Conservation (phyloP, 495 filamentous ascomycete species). For the Penicillium ochrochloron region DNA sequence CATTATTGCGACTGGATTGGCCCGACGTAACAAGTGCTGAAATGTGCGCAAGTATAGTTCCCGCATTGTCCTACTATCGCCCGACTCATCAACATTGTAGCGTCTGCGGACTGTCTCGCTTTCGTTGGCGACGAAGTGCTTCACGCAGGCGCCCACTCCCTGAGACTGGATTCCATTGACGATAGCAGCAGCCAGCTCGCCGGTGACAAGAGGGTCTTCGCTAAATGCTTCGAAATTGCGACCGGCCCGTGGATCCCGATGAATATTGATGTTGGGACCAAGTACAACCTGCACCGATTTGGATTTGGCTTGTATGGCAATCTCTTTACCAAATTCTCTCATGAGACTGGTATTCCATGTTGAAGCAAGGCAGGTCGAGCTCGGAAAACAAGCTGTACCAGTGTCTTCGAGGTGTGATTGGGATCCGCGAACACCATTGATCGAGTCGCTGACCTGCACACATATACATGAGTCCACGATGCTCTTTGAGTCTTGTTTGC, state of each 20-base stretch:
- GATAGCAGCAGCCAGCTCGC: slow-evolving; percentile 59
- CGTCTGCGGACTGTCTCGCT: slow-evolving; percentile 53
- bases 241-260: neutral
- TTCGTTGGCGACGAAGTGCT: slow-evolving; percentile 72
- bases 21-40: slow-evolving; percentile 60
- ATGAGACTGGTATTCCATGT: neutral
- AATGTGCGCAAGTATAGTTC: slow-evolving; percentile 71
- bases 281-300: neutral
- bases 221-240: slow-evolving; percentile 68
- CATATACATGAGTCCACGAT: neutral
- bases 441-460: neutral
- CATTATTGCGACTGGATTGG: slow-evolving; percentile 6
- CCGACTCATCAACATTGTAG: neutral
- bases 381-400: neutral
- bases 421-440: neutral
- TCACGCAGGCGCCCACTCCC: slow-evolving; percentile 64
- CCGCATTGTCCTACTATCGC: slow-evolving; percentile 3
- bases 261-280: neutral
- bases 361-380: neutral
- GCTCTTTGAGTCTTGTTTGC: neutral
- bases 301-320: neutral
- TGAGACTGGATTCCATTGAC: slow-evolving; percentile 65
- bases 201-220: slow-evolving; percentile 69
- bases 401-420: neutral
- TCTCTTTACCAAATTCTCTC: neutral